Percentiles rank a stretch among this genome's conserved stretches.
These are phyloP conservation scores for Cercophora scortea DNA, from an alignment of 495 filamentous ascomycete genomes.

Conservation along the genomic window DNA sequence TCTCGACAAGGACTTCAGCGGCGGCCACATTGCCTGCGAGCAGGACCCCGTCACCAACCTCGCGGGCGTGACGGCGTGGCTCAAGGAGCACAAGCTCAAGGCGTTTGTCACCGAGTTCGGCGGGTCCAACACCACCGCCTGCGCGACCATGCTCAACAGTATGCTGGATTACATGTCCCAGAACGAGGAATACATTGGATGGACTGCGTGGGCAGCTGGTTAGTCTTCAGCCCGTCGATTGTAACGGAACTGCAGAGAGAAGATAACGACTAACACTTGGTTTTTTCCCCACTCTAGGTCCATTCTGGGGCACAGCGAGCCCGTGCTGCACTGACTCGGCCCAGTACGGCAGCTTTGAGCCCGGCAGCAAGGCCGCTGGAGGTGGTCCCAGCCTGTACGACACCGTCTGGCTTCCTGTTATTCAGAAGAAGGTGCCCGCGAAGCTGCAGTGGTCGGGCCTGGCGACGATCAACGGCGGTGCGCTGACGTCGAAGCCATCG, in stretches of 20 bases:
- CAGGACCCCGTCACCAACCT: constrained; percentile 32
- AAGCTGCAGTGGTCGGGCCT: constrained; percentile 32
- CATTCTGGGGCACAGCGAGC: constrained; percentile 39
- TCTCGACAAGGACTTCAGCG: constrained; percentile 43
- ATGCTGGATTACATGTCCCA: constrained; percentile 41
- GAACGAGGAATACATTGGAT: constrained; percentile 46
- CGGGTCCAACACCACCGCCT: constrained; percentile 38
- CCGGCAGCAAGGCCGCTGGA: constrained; percentile 33
- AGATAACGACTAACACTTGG: background rate
- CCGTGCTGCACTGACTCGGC: constrained; percentile 40
- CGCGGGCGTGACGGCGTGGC: constrained; percentile 37
- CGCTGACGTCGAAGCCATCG: constrained; percentile 4
- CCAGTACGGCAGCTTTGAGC: constrained; percentile 39
- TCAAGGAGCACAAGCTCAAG: constrained; percentile 41
- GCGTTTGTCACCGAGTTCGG: constrained; percentile 49
- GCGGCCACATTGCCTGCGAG: constrained; percentile 31
- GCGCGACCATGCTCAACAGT: constrained; percentile 33
- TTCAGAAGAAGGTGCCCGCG: constrained; percentile 35
- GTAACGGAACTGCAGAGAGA: background rate
- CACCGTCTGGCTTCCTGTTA: constrained; percentile 35
- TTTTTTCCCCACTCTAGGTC: constrained; percentile 5
- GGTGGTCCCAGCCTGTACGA: constrained; percentile 38
- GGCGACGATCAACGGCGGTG: constrained; percentile 27
- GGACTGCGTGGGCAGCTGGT: constrained; percentile 47
- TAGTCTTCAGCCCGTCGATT: background rate